phyloP scores from a whole-genome alignment of 1,284 basidiomycete species.

The Sanghuangporus sanghuang region DNA sequence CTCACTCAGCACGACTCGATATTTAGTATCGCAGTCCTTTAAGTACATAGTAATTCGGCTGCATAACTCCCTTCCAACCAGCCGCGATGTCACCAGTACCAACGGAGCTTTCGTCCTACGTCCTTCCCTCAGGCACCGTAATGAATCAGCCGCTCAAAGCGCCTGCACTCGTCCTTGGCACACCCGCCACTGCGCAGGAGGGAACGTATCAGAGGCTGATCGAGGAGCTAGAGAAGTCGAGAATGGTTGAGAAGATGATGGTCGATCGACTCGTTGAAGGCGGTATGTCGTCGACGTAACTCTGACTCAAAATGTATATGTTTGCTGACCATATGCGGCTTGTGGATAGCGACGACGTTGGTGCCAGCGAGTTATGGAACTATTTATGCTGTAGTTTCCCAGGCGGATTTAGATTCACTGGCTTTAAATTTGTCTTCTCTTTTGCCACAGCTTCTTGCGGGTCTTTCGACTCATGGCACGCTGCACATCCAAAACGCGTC shows the following conservation, averaged over 20 bases:
- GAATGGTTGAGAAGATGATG: slow-evolving; percentile 65
- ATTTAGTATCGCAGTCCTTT: neutral
- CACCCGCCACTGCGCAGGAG: slow-evolving; percentile 65
- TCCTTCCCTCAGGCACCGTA: neutral
- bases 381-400: slow-evolving; percentile 57
- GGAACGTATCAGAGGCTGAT: slow-evolving; percentile 70
- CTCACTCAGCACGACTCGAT: neutral
- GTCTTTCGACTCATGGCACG: slow-evolving; percentile 59
- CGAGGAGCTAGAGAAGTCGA: slow-evolving; percentile 45
- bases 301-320: slow-evolving; percentile 40
- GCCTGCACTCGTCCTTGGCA: slow-evolving; percentile 63
- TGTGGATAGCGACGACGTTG: slow-evolving; percentile 50
- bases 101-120: slow-evolving; percentile 1
- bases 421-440: slow-evolving; percentile 47
- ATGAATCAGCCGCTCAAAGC: slow-evolving; percentile 29
- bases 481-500: slow-evolving; percentile 58
- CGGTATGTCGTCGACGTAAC: slow-evolving; percentile 41
- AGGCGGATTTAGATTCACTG: slow-evolving; percentile 55
- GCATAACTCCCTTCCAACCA: neutral
- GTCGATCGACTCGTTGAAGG: slow-evolving; percentile 70
- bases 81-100: slow-evolving; percentile 13
- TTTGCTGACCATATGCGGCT: slow-evolving; percentile 17
- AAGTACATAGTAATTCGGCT: neutral
- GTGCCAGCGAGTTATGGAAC: slow-evolving; percentile 53
- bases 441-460: slow-evolving; percentile 50